These are phyloP conservation scores for Platanthera zijinensis DNA, from an alignment of 106 monocot species.

Conservation along the genomic window DNA sequence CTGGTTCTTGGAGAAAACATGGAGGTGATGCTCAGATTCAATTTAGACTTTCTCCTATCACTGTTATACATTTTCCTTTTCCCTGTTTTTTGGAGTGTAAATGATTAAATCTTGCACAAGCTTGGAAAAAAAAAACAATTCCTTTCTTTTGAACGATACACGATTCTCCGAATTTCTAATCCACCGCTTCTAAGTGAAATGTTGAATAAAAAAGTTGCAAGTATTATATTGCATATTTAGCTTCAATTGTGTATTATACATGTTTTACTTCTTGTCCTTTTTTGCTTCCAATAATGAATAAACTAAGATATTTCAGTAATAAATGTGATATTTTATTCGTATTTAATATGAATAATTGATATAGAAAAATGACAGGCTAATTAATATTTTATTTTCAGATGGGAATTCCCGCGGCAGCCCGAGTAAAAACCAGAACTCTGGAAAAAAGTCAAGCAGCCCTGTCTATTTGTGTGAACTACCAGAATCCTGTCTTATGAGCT, in stretches of 20 bases:
- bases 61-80: not conserved
- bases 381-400: slow-evolving; percentile 2
- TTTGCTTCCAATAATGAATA: too few species aligned
- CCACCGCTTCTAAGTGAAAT: too few species aligned
- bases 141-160: too few species aligned
- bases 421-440: slow-evolving; percentile 2
- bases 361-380: too few species aligned
- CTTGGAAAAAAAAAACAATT: not conserved
- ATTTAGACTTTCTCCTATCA: not conserved
- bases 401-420: slow-evolving; percentile 3
- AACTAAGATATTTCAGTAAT: too few species aligned
- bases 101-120: not conserved
- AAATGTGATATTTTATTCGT: too few species aligned
- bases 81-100: not conserved
- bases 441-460: not conserved
- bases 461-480: slow-evolving; percentile 2
- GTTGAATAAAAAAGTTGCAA: too few species aligned
- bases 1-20: not conserved
- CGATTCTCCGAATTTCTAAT: too few species aligned
- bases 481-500: slow-evolving; percentile 19
- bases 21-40: not conserved
- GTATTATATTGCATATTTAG: too few species aligned
- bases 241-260: too few species aligned
- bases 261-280: too few species aligned
- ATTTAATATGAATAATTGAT: too few species aligned